Percentiles rank a stretch among this genome's conserved stretches.
Evolutionary conservation across 106 monocot species (phyloP).

Genomic region (Vanilla planifolia): DNA sequence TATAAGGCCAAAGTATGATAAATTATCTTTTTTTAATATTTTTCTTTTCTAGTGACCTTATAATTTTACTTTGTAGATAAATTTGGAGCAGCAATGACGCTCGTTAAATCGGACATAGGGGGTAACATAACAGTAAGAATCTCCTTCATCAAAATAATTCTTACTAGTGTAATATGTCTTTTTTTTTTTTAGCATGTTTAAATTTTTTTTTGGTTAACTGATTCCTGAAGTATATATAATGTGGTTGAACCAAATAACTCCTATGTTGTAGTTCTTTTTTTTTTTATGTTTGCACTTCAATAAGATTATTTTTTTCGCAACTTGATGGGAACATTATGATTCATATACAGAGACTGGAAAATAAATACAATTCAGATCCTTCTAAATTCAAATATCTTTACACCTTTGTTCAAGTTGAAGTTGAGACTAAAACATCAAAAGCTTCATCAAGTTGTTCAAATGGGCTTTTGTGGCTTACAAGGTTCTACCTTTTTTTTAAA

Average conservation of each 20-base stretch:
- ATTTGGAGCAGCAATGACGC: conserved; percentile 90
- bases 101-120: conserved; percentile 93
- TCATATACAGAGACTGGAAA: conserved; percentile 65
- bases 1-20: too few species aligned
- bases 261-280: too few species aligned
- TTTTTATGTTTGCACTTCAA: too few species aligned
- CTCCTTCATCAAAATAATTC: neutral
- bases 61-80: conserved; percentile 53
- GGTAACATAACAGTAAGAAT: conserved; percentile 80
- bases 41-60: conserved; percentile 2
- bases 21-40: neutral
- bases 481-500: conserved; percentile 15
- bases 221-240: too few species aligned
- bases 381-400: conserved; percentile 67
- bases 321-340: too few species aligned
- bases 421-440: conserved; percentile 69
- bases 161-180: neutral
- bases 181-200: too few species aligned
- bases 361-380: conserved; percentile 54
- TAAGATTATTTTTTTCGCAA: too few species aligned
- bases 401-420: conserved; percentile 66
- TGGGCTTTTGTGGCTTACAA: conserved; percentile 81
- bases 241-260: too few species aligned
- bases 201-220: too few species aligned
- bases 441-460: conserved; percentile 76